Percentiles rank a stretch among this genome's conserved stretches.
Evolutionary conservation across 805 yeast genomes (phyloP).

Genomic region (Kuraishia piskuri): DNA sequence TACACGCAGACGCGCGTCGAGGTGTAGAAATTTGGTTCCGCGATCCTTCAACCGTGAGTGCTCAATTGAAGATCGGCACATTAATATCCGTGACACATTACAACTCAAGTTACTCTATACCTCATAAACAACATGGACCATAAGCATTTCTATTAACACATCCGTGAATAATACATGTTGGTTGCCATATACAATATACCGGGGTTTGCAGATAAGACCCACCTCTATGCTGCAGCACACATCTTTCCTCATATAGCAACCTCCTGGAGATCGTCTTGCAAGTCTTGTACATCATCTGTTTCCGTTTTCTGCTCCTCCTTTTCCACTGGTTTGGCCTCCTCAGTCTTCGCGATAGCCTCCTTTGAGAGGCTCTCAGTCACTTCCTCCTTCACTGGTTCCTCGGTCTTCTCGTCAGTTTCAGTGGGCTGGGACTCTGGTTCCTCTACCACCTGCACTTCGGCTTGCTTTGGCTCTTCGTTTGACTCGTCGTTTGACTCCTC

Average conservation of each 20-base stretch:
- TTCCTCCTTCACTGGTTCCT: background rate
- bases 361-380: too few relatives aligned
- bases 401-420: background rate
- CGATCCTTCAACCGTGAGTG: too few relatives aligned
- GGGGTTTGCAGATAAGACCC: too few relatives aligned
- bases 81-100: too few relatives aligned
- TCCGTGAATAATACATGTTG: background rate
- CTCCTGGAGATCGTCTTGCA: background rate
- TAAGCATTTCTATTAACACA: background rate
- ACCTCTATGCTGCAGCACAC: background rate
- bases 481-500: background rate
- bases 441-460: background rate
- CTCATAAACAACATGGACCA: background rate
- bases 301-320: constrained; percentile 10
- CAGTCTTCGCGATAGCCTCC: too few relatives aligned
- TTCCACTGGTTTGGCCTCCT: background rate
- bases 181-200: background rate
- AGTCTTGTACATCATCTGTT: constrained; percentile 3
- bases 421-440: background rate
- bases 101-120: too few relatives aligned
- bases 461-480: constrained; percentile 1
- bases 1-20: background rate
- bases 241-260: background rate
- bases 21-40: too few relatives aligned
- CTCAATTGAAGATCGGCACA: too few relatives aligned